phyloP scores from a whole-genome alignment of 1,284 basidiomycete genomes.

The Ustilago trichophora region DNA sequence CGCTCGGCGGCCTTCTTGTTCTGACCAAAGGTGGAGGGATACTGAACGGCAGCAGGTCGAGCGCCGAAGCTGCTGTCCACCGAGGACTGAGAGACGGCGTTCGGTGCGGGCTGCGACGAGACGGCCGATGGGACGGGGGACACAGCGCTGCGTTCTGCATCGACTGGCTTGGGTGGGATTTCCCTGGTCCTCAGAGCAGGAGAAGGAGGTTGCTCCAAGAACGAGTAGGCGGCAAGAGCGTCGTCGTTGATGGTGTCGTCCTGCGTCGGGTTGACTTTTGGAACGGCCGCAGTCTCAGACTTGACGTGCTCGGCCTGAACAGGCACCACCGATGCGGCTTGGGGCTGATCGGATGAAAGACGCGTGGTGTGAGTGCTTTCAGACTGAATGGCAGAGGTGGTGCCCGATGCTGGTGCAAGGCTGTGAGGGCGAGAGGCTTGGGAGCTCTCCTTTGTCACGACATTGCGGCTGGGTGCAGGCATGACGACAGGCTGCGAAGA shows the following conservation, averaged over 20 bases:
- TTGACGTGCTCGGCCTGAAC: slow-evolving; percentile 6
- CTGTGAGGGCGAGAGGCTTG: slow-evolving; percentile 39
- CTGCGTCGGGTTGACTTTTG: slow-evolving; percentile 6
- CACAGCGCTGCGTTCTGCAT: slow-evolving; percentile 14
- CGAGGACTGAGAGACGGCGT: background rate
- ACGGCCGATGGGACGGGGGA: background rate
- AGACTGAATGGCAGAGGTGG: slow-evolving; percentile 31
- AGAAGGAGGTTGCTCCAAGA: slow-evolving; percentile 58
- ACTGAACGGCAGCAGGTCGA: slow-evolving; percentile 25
- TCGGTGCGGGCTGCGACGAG: background rate
- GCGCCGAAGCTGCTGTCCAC: slow-evolving; percentile 12
- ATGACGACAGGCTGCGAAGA: slow-evolving; percentile 29
- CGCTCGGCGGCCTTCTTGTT: slow-evolving; percentile 55
- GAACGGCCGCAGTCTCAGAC: background rate
- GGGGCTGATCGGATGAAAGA: slow-evolving; percentile 30
- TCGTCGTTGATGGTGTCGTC: slow-evolving; percentile 52
- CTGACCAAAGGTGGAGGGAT: slow-evolving; percentile 59
- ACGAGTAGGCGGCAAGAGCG: slow-evolving; percentile 59
- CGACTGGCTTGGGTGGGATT: slow-evolving; percentile 1
- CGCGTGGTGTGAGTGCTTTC: slow-evolving; percentile 35
- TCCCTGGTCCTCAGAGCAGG: slow-evolving; percentile 31
- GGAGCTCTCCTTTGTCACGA: slow-evolving; percentile 32
- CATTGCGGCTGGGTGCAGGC: slow-evolving; percentile 21
- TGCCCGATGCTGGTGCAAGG: slow-evolving; percentile 25
- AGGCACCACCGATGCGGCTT: background rate